phyloP scores from a whole-genome alignment of 352 stramenopile species.

The Pythium folliculosum region DNA sequence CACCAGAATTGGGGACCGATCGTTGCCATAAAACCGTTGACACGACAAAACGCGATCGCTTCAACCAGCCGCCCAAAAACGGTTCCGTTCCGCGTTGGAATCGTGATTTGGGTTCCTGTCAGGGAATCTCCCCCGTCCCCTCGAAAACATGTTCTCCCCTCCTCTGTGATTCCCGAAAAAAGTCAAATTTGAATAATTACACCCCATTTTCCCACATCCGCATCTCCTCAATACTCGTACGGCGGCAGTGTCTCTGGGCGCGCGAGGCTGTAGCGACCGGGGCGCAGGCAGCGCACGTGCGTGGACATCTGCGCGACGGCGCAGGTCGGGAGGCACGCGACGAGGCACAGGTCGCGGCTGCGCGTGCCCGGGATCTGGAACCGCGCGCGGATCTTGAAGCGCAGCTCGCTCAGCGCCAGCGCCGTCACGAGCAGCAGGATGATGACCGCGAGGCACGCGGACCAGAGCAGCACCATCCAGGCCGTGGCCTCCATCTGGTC shows the following conservation, averaged over 20 bases:
- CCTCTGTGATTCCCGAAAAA: not conserved
- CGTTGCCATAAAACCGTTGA: conserved; percentile 12
- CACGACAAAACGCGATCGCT: conserved; percentile 7
- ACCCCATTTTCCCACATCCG: not conserved
- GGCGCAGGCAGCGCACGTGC: conserved; percentile 40
- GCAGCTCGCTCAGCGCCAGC: conserved; percentile 19
- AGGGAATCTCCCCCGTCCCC: too few relatives aligned
- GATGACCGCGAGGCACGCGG: conserved; percentile 1
- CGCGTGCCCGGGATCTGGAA: conserved; percentile 34
- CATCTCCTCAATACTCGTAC: conserved; percentile 20
- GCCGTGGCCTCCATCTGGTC: not conserved
- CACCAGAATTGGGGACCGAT: not conserved
- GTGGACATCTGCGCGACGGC: conserved; percentile 40
- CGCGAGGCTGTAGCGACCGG: conserved; percentile 72
- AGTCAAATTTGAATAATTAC: conserved; percentile 2
- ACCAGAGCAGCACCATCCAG: conserved; percentile 16
- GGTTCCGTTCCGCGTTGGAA: not conserved
- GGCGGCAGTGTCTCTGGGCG: conserved; percentile 32
- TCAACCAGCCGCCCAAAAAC: too few relatives aligned
- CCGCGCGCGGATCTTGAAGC: conserved; percentile 32
- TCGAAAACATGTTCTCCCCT: not conserved
- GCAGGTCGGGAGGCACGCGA: conserved; percentile 29
- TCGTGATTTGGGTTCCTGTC: not conserved
- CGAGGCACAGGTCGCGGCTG: conserved; percentile 16
- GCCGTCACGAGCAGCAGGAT: not conserved